Base-by-base conservation (phyloP, 352 stramenopile species). In the Detonula confervacea region DNA sequence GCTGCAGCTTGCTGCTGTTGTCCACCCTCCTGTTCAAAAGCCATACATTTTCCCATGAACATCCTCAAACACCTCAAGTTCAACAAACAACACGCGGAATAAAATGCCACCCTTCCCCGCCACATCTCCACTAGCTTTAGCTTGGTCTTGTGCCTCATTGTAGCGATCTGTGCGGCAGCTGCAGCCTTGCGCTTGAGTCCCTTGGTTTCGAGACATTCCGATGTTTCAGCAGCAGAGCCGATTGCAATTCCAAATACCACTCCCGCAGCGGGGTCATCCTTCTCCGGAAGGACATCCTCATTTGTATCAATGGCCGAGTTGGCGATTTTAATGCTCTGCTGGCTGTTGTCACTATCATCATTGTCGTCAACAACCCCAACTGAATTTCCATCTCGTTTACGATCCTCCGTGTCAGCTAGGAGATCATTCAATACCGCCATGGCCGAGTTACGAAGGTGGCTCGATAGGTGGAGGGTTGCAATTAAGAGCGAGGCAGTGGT, bases 121-220 rank as follows among this genome's bases (percentile, higher is more conserved):
- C 89, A 94, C 22, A 52, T 59, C 42, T 83, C 49, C 27, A 84
- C 80, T 16, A 84, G 56, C 25, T 83, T 85, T 35, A 79, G 33
- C 44, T 86, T 73, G 30, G 83, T 79, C 24, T 59, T 51, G 14
- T 77, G 61, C 11, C 88, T 77, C 8, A 89, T 20, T 27, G 80
- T 75, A 46, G 77, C 83, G 81, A 92, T 79, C 35, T 93, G 75
- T 11, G 80, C 86, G 68, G 87, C 86, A 29, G 87, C 89, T 18
- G 89, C 87, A 39, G 89, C 87, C 62, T 93, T 94, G 61, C 89
- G 52, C 44, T 80, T 84, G 64, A 94, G 80, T 27, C 89, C 89
- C 67, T 94, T 94, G 1, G 70, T 82, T 74, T 91, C 89, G 16
- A 94, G 67, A 27, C 67, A 86, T 64, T 92, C 79, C 1, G 46